These are phyloP conservation scores for Agrocybe pediades DNA, from an alignment of 768 basidiomycete species.

Conservation along the genomic window DNA sequence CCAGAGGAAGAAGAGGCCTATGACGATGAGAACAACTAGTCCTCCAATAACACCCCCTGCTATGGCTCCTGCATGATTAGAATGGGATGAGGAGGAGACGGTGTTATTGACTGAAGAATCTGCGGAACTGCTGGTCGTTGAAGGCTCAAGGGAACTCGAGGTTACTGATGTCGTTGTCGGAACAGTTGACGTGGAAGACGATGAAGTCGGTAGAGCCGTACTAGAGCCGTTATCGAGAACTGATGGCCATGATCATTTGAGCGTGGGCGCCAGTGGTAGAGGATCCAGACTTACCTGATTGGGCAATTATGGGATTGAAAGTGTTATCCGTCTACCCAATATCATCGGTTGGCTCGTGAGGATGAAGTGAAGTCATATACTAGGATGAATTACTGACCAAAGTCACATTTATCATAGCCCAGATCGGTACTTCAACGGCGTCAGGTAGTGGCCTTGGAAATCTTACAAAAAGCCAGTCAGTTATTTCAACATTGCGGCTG, in stretches of 20 bases:
- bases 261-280: too few species aligned
- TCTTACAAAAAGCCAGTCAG: constrained; percentile 31
- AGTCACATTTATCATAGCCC: constrained; percentile 59
- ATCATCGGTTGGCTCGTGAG: constrained; percentile 4
- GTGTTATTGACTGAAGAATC: constrained; percentile 7
- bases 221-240: neutral
- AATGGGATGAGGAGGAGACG: constrained; percentile 14
- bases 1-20: constrained; percentile 41
- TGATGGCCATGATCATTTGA: too few species aligned
- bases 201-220: neutral
- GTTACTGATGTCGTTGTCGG: constrained; percentile 1
- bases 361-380: neutral
- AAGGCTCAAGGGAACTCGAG: neutral
- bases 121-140: neutral
- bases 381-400: constrained; percentile 23
- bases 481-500: too few species aligned
- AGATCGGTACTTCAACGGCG: constrained; percentile 47
- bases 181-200: constrained; percentile 3
- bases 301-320: constrained; percentile 39
- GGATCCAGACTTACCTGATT: constrained; percentile 18
- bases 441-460: constrained; percentile 46
- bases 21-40: constrained; percentile 41
- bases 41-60: constrained; percentile 63
- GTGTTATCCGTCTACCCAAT: constrained; percentile 28
- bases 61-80: constrained; percentile 53